Evolutionary conservation across 257 asterid genomes (phyloP).

Genomic region (Nicotiana tomentosiformis): DNA sequence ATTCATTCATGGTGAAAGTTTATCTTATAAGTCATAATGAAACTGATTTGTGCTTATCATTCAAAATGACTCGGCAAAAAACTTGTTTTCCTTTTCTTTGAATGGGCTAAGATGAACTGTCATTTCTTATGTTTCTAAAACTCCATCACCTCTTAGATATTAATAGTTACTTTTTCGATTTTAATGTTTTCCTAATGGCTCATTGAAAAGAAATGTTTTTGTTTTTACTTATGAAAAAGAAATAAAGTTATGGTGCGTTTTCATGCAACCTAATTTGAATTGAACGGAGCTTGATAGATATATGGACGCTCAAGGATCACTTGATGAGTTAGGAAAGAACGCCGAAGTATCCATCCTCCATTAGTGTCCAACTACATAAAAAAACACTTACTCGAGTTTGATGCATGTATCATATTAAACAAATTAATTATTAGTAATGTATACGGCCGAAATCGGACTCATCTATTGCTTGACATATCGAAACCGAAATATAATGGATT

Average conservation of each 20-base stretch:
- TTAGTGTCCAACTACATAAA: too few species aligned
- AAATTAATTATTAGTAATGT: too few species aligned
- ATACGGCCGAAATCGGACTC: too few species aligned
- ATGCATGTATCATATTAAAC: too few species aligned
- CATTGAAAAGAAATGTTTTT: neutral
- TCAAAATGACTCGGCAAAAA: neutral
- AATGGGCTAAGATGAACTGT: neutral
- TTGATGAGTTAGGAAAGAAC: too few species aligned
- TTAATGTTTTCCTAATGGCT: neutral
- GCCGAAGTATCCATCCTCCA: too few species aligned
- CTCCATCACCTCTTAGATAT: neutral
- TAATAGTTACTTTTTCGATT: neutral
- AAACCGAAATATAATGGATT: too few species aligned
- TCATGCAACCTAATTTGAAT: neutral
- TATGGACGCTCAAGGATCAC: too few species aligned
- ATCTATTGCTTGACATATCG: too few species aligned
- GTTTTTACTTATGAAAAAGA: neutral
- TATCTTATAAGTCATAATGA: neutral
- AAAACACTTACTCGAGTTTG: too few species aligned
- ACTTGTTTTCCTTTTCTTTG: too few species aligned
- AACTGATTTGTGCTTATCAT: neutral
- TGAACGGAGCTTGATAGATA: neutral
- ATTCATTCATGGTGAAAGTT: neutral
- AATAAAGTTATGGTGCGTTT: neutral
- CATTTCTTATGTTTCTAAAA: neutral